Conservation (phyloP, 257 asterid species). For the Forsythia viridissima region DNA sequence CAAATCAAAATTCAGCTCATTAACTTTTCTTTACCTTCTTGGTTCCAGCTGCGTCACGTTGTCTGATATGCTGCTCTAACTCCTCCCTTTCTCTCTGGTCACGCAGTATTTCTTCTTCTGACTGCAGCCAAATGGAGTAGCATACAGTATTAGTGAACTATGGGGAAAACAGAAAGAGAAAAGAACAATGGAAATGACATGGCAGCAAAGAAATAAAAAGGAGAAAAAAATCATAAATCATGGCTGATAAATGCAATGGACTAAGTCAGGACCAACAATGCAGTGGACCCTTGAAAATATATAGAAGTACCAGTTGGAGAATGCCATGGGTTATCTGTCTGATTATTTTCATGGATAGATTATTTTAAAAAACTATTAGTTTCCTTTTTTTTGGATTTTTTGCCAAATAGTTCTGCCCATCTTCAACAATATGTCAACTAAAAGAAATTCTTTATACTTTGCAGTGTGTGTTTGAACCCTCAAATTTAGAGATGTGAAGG, state of each 20-base stretch:
- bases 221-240: conserved; percentile 7
- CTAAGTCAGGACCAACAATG: neutral
- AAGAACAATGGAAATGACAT: neutral
- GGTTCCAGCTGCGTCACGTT: conserved; percentile 89
- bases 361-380: neutral
- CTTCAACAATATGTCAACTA: neutral
- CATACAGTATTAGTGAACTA: conserved; percentile 12
- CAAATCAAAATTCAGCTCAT: conserved; percentile 12
- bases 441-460: neutral
- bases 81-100: conserved; percentile 93
- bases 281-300: neutral
- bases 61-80: conserved; percentile 73
- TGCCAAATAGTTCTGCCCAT: neutral
- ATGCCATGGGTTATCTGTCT: neutral
- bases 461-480: neutral
- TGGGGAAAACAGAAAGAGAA: neutral
- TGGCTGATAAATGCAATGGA: conserved; percentile 2
- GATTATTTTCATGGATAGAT: conserved; percentile 4
- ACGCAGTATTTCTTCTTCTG: conserved; percentile 85
- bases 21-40: conserved; percentile 59
- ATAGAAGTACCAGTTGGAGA: neutral
- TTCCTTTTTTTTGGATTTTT: conserved; percentile 2
- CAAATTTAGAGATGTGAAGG: conserved; percentile 12
- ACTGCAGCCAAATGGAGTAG: conserved; percentile 43
- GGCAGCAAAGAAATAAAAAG: conserved; percentile 7